Evolutionary conservation across 768 basidiomycete species (phyloP).

Genomic region (Arthromyces matolae): DNA sequence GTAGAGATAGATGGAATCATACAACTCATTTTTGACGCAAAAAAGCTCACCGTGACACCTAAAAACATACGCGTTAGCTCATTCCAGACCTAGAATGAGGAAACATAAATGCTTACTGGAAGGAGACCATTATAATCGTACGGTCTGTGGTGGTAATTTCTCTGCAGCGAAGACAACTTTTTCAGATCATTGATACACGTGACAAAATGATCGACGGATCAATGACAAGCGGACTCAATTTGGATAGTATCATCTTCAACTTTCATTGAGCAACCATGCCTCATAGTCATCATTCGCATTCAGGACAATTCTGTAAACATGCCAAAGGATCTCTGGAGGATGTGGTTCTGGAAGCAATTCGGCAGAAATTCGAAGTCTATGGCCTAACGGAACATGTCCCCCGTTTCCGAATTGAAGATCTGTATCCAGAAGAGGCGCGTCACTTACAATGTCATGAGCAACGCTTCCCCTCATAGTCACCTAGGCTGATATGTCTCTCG

Average conservation of each 20-base stretch:
- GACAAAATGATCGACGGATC: too few relatives aligned
- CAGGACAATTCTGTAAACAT: constrained; percentile 91
- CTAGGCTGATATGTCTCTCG: constrained; percentile 53
- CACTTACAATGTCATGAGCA: neutral
- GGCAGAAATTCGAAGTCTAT: constrained; percentile 73
- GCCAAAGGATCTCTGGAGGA: constrained; percentile 78
- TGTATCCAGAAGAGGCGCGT: constrained; percentile 94
- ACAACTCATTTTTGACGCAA: neutral
- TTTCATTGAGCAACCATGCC: too few relatives aligned
- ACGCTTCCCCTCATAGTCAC: constrained; percentile 1
- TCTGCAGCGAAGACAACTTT: neutral
- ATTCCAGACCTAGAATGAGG: neutral
- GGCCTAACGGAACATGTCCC: constrained; percentile 94
- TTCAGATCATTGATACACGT: neutral
- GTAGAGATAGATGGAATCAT: constrained; percentile 4
- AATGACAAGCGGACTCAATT: too few relatives aligned
- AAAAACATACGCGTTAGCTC: neutral
- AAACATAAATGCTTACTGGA: constrained; percentile 47
- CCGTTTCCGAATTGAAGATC: constrained; percentile 72
- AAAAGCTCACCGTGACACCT: constrained; percentile 69
- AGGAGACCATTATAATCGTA: constrained; percentile 82
- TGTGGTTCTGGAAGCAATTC: constrained; percentile 77
- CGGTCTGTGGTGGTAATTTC: neutral
- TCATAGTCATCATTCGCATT: constrained; percentile 86
- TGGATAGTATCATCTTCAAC: too few relatives aligned